Evolutionary conservation across 495 filamentous ascomycete species (phyloP).

Genomic region (Penicillium macrosclerotiorum): DNA sequence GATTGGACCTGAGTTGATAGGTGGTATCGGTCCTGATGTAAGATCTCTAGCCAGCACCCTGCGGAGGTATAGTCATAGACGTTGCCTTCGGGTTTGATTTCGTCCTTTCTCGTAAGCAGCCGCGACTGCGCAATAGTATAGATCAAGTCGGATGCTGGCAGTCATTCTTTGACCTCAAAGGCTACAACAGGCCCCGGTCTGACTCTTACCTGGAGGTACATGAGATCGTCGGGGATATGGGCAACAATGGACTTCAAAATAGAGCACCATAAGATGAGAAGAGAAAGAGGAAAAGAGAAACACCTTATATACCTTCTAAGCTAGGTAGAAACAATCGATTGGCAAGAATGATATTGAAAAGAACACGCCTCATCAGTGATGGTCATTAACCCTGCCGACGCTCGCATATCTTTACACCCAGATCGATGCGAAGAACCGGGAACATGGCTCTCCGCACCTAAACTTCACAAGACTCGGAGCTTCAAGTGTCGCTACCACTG

Average conservation of each 20-base stretch:
- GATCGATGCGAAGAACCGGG: not conserved
- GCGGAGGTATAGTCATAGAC: not conserved
- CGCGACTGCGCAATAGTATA: too few relatives aligned
- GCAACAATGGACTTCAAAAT: too few relatives aligned
- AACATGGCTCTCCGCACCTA: not conserved
- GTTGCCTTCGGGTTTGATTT: too few relatives aligned
- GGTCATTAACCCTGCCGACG: conserved; percentile 23
- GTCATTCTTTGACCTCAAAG: too few relatives aligned
- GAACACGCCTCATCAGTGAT: conserved; percentile 18
- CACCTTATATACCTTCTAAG: conserved; percentile 19
- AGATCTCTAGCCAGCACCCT: not conserved
- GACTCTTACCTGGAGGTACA: too few relatives aligned
- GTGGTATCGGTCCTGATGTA: conserved; percentile 3
- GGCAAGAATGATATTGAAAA: conserved; percentile 9
- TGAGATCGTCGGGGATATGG: too few relatives aligned
- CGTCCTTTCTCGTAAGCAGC: too few relatives aligned
- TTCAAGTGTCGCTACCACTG: conserved; percentile 86
- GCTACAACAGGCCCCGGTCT: too few relatives aligned
- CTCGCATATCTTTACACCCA: conserved; percentile 13
- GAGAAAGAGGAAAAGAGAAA: not conserved
- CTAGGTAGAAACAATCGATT: conserved; percentile 9
- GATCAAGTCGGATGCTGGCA: too few relatives aligned
- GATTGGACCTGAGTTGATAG: conserved; percentile 1
- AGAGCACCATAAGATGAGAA: too few relatives aligned
- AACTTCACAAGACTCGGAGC: not conserved